phyloP scores from a whole-genome alignment of 2,329 filamentous ascomycete species.

The Raffaelea ambrosiae region DNA sequence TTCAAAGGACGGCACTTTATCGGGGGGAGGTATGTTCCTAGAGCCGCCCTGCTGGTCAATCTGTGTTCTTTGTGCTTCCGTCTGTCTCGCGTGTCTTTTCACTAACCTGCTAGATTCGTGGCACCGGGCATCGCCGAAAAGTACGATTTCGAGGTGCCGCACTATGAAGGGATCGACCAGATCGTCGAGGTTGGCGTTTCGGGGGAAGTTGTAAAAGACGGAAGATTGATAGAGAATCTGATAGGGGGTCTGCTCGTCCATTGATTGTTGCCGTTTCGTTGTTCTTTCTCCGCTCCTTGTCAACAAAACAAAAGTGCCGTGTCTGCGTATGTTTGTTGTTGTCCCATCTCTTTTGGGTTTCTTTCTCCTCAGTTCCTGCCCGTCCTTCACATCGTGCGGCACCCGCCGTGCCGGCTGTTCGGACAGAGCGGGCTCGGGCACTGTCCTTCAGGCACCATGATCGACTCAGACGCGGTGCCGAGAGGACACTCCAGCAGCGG shows the following conservation, averaged over 20 bases:
- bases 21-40: slow-evolving; percentile 60
- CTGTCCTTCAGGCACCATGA: slow-evolving; percentile 42
- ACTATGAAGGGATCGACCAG: slow-evolving; percentile 82
- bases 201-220: slow-evolving; percentile 42
- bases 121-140: slow-evolving; percentile 69
- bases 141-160: slow-evolving; percentile 75
- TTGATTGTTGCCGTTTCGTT: no score
- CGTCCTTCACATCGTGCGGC: slow-evolving; percentile 39
- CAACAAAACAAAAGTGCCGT: no score
- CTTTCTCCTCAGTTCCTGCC: no score
- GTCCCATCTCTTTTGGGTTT: no score
- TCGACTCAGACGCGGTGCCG: slow-evolving; percentile 28
- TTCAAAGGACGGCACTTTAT: slow-evolving; percentile 88
- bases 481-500: slow-evolving; percentile 38
- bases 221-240: neutral
- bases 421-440: slow-evolving; percentile 53
- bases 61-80: neutral
- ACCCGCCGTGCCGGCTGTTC: slow-evolving; percentile 48
- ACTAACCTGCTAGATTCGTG: slow-evolving; percentile 55
- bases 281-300: no score
- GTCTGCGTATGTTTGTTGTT: no score
- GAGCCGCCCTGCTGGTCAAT: neutral
- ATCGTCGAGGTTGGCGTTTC: slow-evolving; percentile 62
- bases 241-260: no score
- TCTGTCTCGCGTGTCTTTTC: neutral